Conservation (phyloP, 176 grass and related monocot species). For the Calamus simplicifolius region DNA sequence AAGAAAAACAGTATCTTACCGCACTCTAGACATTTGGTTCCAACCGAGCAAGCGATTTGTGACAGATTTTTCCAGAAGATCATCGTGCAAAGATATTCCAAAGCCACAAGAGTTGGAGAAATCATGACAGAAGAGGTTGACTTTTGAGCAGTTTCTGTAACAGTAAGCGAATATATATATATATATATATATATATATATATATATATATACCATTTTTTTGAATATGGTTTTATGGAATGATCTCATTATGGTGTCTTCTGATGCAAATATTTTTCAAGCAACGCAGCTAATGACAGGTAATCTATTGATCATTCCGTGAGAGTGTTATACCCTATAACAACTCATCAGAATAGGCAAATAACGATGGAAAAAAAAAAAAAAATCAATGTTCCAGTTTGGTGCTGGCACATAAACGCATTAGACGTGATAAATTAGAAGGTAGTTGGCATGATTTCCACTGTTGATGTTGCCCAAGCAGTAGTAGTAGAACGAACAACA, state of each 20-base stretch:
- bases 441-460: conserved; percentile 70
- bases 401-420: conserved; percentile 52
- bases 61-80: conserved; percentile 74
- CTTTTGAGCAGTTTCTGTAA: neutral
- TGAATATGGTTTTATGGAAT: conserved; percentile 23
- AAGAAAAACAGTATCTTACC: too few relatives aligned
- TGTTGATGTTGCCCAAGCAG: conserved; percentile 62
- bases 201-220: too few relatives aligned
- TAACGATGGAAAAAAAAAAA: too few relatives aligned
- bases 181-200: too few relatives aligned
- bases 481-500: conserved; percentile 86
- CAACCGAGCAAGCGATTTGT: too few relatives aligned
- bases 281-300: conserved; percentile 91
- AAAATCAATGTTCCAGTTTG: too few relatives aligned
- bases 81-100: conserved; percentile 43
- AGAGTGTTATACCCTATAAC: neutral
- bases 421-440: conserved; percentile 58
- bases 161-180: too few relatives aligned
- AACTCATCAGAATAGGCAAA: too few relatives aligned
- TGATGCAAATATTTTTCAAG: conserved; percentile 61
- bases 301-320: conserved; percentile 1
- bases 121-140: conserved; percentile 92
- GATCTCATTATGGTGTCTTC: conserved; percentile 49
- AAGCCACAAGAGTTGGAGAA: conserved; percentile 54
- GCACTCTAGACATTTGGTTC: too few relatives aligned